Evolutionary conservation across 805 yeast genomes (phyloP).

Genomic region (Wickerhamomyces alni): DNA sequence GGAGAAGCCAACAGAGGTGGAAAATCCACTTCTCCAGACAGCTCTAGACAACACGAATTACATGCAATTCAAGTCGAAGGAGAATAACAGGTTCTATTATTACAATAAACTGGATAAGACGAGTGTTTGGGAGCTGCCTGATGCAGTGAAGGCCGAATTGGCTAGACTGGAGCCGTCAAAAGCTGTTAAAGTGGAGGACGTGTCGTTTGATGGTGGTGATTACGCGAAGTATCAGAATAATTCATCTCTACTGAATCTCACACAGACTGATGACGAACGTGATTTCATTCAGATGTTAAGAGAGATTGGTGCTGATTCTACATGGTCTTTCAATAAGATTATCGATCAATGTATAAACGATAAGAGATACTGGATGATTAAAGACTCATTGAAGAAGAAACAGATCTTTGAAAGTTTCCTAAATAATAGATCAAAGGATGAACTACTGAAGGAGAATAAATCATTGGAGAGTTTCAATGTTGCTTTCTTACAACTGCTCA

Average conservation of each 20-base stretch:
- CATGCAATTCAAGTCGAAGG: constrained; percentile 43
- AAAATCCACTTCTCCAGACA: constrained; percentile 31
- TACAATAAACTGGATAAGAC: constrained; percentile 57
- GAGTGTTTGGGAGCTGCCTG: constrained; percentile 81
- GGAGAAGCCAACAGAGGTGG: constrained; percentile 65
- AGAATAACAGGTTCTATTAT: constrained; percentile 57
- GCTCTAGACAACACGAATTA: constrained; percentile 49
- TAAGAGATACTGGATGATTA: constrained; percentile 62
- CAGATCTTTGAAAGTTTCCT: constrained; percentile 60
- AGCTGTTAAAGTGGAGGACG: background rate
- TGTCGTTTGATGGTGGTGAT: constrained; percentile 1
- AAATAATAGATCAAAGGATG: constrained; percentile 41
- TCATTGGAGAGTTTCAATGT: constrained; percentile 49
- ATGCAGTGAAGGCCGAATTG: constrained; percentile 30
- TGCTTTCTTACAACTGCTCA: constrained; percentile 45
- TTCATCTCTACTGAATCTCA: constrained; percentile 10
- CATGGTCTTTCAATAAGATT: constrained; percentile 69
- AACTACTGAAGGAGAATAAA: constrained; percentile 45
- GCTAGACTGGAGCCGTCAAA: constrained; percentile 19
- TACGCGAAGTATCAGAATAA: constrained; percentile 1
- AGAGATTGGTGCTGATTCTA: constrained; percentile 54
- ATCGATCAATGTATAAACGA: constrained; percentile 52
- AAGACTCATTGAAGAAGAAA: constrained; percentile 56
- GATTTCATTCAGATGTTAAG: constrained; percentile 48
- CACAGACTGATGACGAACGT: constrained; percentile 29